These are phyloP conservation scores for Umbellularia californica DNA, from an alignment of 164 flowering plant species.

Conservation along the genomic window DNA sequence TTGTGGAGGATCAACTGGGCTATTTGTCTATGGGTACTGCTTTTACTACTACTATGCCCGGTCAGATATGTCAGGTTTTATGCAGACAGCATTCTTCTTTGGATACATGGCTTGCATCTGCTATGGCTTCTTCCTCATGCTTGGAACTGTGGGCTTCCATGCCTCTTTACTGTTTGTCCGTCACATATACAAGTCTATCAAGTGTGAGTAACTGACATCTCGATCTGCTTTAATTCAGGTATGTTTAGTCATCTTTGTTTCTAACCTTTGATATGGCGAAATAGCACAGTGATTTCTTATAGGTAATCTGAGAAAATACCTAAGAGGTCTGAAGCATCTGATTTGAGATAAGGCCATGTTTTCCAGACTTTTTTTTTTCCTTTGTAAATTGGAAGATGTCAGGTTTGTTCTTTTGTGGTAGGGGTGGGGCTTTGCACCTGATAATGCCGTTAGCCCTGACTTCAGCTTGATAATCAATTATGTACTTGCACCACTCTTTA, in stretches of 20 bases:
- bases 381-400: no score
- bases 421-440: no score
- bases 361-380: background rate
- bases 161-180: constrained; percentile 38
- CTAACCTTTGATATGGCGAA: constrained; percentile 14
- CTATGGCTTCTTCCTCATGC: constrained; percentile 42
- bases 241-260: constrained; percentile 6
- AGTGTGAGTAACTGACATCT: constrained; percentile 26
- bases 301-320: constrained; percentile 13
- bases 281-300: constrained; percentile 9
- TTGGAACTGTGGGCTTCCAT: constrained; percentile 37
- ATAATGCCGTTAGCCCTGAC: no score
- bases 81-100: constrained; percentile 43
- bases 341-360: constrained; percentile 5
- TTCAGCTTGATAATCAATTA: no score
- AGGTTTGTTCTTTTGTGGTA: no score
- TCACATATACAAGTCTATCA: constrained; percentile 38
- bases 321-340: constrained; percentile 16
- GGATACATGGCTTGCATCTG: constrained; percentile 47
- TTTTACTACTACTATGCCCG: constrained; percentile 36
- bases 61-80: constrained; percentile 41
- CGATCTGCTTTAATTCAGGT: constrained; percentile 7
- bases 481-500: no score
- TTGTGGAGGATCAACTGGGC: constrained; percentile 38
- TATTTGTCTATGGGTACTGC: constrained; percentile 36